Conservation (phyloP, 1,284 basidiomycete genomes). For the Malassezia restricta region DNA sequence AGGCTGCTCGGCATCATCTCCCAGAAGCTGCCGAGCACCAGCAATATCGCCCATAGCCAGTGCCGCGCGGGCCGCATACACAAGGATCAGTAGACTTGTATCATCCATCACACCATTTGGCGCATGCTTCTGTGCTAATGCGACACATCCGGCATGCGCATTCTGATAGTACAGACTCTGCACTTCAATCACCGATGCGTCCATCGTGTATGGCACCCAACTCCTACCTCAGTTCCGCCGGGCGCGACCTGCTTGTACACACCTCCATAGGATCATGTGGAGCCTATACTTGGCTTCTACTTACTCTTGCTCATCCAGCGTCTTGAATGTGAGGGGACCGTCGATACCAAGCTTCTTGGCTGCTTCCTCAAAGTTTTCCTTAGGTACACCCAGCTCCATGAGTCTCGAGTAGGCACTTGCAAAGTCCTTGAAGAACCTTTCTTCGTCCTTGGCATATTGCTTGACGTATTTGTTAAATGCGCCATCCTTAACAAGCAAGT, state of each 20-base stretch:
- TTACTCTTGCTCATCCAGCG: conserved; percentile 4
- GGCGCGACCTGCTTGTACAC: neutral
- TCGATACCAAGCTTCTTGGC: conserved; percentile 1
- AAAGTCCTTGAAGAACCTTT: conserved; percentile 43
- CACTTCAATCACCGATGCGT: conserved; percentile 27
- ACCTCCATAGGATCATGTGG: neutral
- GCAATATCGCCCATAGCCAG: conserved; percentile 26
- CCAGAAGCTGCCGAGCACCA: conserved; percentile 26
- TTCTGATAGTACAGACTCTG: conserved; percentile 44
- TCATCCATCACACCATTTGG: conserved; percentile 18
- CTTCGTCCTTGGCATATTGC: conserved; percentile 42
- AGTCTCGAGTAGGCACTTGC: conserved; percentile 26
- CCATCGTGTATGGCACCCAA: conserved; percentile 13
- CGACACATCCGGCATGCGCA: conserved; percentile 37
- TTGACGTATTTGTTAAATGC: conserved; percentile 38
- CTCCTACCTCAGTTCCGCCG: neutral
- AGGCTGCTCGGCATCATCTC: conserved; percentile 12
- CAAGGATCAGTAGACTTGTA: conserved; percentile 17
- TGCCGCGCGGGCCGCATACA: conserved; percentile 40
- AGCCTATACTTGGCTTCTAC: too few species aligned
- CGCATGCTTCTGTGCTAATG: conserved; percentile 18
- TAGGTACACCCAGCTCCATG: conserved; percentile 41
- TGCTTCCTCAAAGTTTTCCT: conserved; percentile 26
- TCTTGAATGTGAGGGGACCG: conserved; percentile 3
- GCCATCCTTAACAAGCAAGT: conserved; percentile 31